Percentiles rank a stretch among this genome's conserved stretches.
These are phyloP conservation scores for Nigrospora oryzae DNA, from an alignment of 2,329 filamentous ascomycete species.

Conservation along the genomic window DNA sequence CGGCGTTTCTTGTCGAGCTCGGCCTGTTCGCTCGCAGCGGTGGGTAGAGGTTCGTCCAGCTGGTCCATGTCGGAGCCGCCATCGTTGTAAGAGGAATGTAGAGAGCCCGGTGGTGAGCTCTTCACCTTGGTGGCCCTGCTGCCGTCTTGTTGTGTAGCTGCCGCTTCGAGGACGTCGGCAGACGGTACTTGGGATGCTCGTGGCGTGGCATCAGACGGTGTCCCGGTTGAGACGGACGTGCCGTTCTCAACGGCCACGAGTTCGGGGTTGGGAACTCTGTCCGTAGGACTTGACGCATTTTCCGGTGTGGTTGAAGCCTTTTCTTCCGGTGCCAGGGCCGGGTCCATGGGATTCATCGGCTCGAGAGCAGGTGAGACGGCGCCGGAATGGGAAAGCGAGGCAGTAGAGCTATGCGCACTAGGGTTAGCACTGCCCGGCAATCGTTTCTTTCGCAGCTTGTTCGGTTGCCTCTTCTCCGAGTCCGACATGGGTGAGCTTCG, in stretches of 20 bases:
- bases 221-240: constrained; percentile 9
- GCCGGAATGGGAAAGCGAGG: constrained; percentile 53
- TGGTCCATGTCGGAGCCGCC: constrained; percentile 73
- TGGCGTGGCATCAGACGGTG: constrained; percentile 36
- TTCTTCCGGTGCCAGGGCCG: background rate
- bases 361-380: constrained; percentile 38
- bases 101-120: constrained; percentile 67
- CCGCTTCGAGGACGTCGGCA: constrained; percentile 30
- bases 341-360: constrained; percentile 36
- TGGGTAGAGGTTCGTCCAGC: constrained; percentile 43
- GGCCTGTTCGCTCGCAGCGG: constrained; percentile 28
- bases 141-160: constrained; percentile 23
- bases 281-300: background rate
- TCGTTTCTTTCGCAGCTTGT: constrained; percentile 85
- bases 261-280: too few relatives aligned
- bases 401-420: constrained; percentile 84
- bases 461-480: constrained; percentile 64
- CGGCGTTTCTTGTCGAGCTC: constrained; percentile 64
- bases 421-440: constrained; percentile 68
- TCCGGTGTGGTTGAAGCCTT: background rate
- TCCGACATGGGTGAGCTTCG: constrained; percentile 57
- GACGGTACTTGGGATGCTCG: constrained; percentile 36
- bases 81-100: constrained; percentile 72
- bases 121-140: constrained; percentile 51
- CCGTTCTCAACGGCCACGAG: constrained; percentile 11